Conservation (phyloP, 768 basidiomycete species). For the Arthromyces matolae region DNA sequence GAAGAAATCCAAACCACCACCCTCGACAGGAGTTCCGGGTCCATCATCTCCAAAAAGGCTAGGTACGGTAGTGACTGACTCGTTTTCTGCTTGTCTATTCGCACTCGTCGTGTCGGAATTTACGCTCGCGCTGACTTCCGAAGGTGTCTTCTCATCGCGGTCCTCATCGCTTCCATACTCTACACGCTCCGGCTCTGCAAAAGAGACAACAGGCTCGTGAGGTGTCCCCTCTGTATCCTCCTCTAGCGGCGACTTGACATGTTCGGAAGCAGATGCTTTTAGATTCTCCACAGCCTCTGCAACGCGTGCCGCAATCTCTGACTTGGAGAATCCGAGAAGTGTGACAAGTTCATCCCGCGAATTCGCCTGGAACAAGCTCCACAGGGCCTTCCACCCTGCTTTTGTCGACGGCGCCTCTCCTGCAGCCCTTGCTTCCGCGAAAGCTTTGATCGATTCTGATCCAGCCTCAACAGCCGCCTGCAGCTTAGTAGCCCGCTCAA, state of each 20-base stretch:
- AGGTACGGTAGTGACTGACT: slow-evolving; percentile 82
- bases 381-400: slow-evolving; percentile 83
- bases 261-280: slow-evolving; percentile 41
- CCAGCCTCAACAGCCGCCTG: slow-evolving; percentile 55
- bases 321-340: slow-evolving; percentile 89
- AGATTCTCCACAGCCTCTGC: slow-evolving; percentile 78
- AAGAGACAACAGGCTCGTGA: slow-evolving; percentile 79
- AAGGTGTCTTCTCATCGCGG: slow-evolving; percentile 56
- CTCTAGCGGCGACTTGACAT: slow-evolving; percentile 28
- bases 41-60: slow-evolving; percentile 84
- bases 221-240: slow-evolving; percentile 45
- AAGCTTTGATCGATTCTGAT: slow-evolving; percentile 47
- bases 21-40: slow-evolving; percentile 61
- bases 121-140: slow-evolving; percentile 66
- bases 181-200: slow-evolving; percentile 69
- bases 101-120: slow-evolving; percentile 59
- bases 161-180: slow-evolving; percentile 37
- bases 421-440: slow-evolving; percentile 60
- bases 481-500: slow-evolving; percentile 69
- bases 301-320: slow-evolving; percentile 74
- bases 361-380: slow-evolving; percentile 83
- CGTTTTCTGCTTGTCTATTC: slow-evolving; percentile 58
- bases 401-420: slow-evolving; percentile 30
- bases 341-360: slow-evolving; percentile 89
- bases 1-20: slow-evolving; percentile 84